Evolutionary conservation across 1,139 yeast species (phyloP), one percentile per base, ranked within the genome.

Genomic region (Kurtzmaniella quercitrusa): DNA sequence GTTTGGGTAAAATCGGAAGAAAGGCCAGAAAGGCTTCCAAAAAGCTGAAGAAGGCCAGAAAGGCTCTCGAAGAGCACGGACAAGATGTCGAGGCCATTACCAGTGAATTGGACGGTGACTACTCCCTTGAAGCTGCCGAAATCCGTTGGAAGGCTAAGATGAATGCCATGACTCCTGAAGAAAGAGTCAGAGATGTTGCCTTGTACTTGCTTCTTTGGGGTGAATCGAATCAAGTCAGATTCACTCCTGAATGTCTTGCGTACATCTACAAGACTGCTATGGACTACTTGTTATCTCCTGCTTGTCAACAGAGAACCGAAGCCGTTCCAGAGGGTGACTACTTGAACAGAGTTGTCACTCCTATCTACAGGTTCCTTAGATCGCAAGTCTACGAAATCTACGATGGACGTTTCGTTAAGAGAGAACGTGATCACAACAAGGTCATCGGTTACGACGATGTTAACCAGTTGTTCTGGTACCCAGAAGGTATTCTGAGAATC

Each of bases 401-500:
- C 54, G 96, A 91, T 54, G 98, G 98, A 49, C 87, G 94, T 68
- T 94, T 84, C 59, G 94, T 93, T 55, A 94, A 94, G 72, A 91
- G 99, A 66, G 98, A 93, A 76, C 86, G 79, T 58, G 98, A 93
- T 67, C 98, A 94, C 72, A 86, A 89, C 73, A 78, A 86, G 61
- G 80, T 93, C 53, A 84, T 93, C 60, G 98, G 98, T 66, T 93
- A 93, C 65, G 99, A 93, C 73, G 98, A 94, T 74, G 95, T 93
- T 48, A 93, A 94, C 69, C 99, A 94, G 74, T 79, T 93, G 56
- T 93, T 93, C 71, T 93, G 99, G 98, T 94, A 93, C 69, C 98
- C 98, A 37, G 98, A 93, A 70, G 99, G 98, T 75, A 86, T 93
- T 56, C 86, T 94, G 48, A 84, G 95, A 70, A 91, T 93, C 59